phyloP scores from a whole-genome alignment of 371 early-diverging fungal genomes.

The Mucor mucedo region DNA sequence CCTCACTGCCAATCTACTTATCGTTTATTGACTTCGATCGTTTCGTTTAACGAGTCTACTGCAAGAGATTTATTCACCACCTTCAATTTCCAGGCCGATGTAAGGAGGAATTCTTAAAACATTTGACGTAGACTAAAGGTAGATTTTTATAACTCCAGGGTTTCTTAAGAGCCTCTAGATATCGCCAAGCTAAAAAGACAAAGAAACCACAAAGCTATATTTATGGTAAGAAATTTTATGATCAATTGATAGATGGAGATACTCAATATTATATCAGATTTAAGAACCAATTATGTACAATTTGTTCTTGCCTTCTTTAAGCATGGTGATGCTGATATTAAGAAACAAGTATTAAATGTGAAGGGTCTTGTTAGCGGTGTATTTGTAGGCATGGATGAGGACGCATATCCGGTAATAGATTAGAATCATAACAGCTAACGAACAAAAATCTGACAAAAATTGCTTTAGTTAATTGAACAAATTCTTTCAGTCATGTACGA shows the following conservation, averaged over 20 bases:
- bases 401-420: constrained; percentile 62
- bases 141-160: constrained; percentile 31
- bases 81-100: constrained; percentile 56
- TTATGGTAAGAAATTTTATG: constrained; percentile 35
- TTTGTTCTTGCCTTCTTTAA: constrained; percentile 80
- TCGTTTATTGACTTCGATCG: constrained; percentile 43
- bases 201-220: constrained; percentile 49
- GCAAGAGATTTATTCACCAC: constrained; percentile 44
- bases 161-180: constrained; percentile 47
- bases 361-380: constrained; percentile 71
- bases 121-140: background rate
- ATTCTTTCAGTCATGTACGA: constrained; percentile 62
- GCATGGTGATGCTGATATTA: constrained; percentile 70
- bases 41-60: constrained; percentile 43
- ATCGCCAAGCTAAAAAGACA: constrained; percentile 44
- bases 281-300: constrained; percentile 72
- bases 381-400: constrained; percentile 69
- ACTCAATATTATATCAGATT: constrained; percentile 28
- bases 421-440: background rate
- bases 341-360: constrained; percentile 69
- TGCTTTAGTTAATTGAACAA: constrained; percentile 61
- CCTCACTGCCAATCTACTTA: constrained; percentile 49
- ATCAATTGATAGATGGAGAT: background rate
- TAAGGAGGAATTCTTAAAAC: constrained; percentile 3
- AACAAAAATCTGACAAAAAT: too few relatives aligned